A percentile compares a stretch with the other conserved stretches of the same genome.
phyloP scores from a whole-genome alignment of 1,284 basidiomycete species.

The Afroboletus lepidellus region DNA sequence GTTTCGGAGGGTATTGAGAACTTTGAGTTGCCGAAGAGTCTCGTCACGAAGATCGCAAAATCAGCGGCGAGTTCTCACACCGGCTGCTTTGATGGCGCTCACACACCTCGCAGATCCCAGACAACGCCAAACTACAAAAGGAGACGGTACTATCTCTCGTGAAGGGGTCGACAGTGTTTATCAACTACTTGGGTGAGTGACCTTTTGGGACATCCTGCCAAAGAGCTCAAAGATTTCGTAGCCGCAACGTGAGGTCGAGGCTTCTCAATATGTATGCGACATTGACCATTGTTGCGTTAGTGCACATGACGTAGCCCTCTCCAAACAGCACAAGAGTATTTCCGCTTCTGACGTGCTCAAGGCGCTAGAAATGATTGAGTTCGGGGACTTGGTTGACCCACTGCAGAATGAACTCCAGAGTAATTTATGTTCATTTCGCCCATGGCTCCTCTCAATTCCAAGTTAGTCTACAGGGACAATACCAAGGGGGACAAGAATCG shows the following conservation, averaged over 20 bases:
- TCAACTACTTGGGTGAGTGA: slow-evolving; percentile 80
- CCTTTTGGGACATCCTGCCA: background rate
- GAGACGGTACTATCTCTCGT: slow-evolving; percentile 80
- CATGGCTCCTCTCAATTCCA: background rate
- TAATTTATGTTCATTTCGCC: slow-evolving; percentile 34
- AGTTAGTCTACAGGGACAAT: slow-evolving; percentile 57
- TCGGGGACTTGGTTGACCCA: slow-evolving; percentile 69
- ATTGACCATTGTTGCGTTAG: slow-evolving; percentile 39
- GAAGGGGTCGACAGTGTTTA: slow-evolving; percentile 87
- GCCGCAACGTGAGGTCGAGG: slow-evolving; percentile 60
- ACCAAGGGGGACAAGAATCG: slow-evolving; percentile 54
- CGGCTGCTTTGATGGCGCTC: background rate
- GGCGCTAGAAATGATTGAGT: slow-evolving; percentile 78
- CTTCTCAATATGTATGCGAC: background rate
- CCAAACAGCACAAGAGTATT: slow-evolving; percentile 85
- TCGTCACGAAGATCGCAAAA: slow-evolving; percentile 83
- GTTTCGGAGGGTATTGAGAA: slow-evolving; percentile 81
- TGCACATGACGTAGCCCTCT: slow-evolving; percentile 83
- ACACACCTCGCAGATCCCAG: slow-evolving; percentile 60
- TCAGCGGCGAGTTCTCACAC: slow-evolving; percentile 49
- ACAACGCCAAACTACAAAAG: slow-evolving; percentile 83
- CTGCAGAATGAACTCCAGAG: slow-evolving; percentile 74
- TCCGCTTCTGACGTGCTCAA: slow-evolving; percentile 86
- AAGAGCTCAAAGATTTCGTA: slow-evolving; percentile 26
- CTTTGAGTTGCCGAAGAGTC: slow-evolving; percentile 80